Percentiles rank a stretch among this genome's conserved stretches.
Evolutionary conservation across 225 moss, liverwort and hornwort genomes (phyloP).

Genomic region (Polytrichum formosum): DNA sequence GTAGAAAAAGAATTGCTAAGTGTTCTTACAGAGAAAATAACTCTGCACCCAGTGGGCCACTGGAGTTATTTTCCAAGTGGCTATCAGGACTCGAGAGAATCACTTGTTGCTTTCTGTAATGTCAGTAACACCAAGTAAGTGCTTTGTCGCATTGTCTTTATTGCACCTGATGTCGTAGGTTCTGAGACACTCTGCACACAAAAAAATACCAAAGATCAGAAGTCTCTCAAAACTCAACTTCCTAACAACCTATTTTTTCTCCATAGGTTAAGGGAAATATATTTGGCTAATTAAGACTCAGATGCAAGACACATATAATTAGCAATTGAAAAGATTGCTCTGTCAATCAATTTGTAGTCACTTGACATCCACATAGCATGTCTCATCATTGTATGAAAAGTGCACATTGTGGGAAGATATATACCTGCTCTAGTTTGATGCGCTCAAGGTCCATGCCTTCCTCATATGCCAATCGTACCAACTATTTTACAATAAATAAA

Average conservation of each 20-base stretch:
- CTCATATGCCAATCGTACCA: constrained; percentile 59
- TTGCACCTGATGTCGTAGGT: constrained; percentile 50
- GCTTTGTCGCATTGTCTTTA: constrained; percentile 78
- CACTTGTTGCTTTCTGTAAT: constrained; percentile 48
- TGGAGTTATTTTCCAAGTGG: not conserved
- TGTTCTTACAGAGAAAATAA: not conserved
- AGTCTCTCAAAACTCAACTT: no score
- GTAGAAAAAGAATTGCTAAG: constrained; percentile 5
- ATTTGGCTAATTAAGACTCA: no score
- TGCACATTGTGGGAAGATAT: not conserved
- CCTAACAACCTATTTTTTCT: no score
- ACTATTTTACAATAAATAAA: constrained; percentile 34
- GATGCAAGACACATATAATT: not conserved
- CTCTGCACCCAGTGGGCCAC: constrained; percentile 1
- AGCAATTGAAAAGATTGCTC: not conserved
- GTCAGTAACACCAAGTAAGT: constrained; percentile 79
- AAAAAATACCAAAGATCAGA: constrained; percentile 3
- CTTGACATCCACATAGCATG: no score
- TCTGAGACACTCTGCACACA: constrained; percentile 60
- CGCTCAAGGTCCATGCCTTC: constrained; percentile 74
- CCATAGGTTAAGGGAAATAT: no score
- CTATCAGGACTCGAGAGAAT: constrained; percentile 10
- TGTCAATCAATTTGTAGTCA: no score
- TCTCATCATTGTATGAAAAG: not conserved
- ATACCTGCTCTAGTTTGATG: constrained; percentile 85